phyloP scores from a whole-genome alignment of 371 early-diverging fungal species.

The Phascolomyces articulosus region DNA sequence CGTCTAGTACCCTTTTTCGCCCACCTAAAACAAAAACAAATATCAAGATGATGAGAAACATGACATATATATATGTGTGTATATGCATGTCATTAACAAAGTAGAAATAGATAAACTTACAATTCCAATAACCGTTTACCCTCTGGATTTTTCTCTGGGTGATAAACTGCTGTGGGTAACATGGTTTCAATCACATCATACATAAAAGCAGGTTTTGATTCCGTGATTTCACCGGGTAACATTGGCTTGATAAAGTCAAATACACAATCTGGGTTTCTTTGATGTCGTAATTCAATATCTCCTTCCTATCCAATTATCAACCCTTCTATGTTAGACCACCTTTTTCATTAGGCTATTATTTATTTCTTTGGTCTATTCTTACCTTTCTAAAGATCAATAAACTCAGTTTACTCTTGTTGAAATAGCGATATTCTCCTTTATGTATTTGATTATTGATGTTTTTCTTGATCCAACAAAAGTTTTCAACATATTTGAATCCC shows the following conservation, averaged over 20 bases:
- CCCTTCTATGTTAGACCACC: too few relatives aligned
- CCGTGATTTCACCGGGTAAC: constrained; percentile 62
- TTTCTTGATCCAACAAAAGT: constrained; percentile 93
- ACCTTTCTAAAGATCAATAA: constrained; percentile 88
- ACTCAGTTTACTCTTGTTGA: constrained; percentile 83
- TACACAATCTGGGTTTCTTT: constrained; percentile 90
- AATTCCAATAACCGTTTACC: constrained; percentile 73
- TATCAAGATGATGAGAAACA: too few relatives aligned
- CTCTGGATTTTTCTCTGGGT: constrained; percentile 61
- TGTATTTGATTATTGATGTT: constrained; percentile 80
- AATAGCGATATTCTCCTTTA: constrained; percentile 66
- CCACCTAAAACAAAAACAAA: constrained; percentile 36
- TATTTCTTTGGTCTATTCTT: constrained; percentile 9
- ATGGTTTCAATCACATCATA: constrained; percentile 90
- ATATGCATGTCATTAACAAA: neutral
- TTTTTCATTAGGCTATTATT: neutral
- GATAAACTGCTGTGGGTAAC: constrained; percentile 77
- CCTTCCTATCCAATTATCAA: constrained; percentile 56
- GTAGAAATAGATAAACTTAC: constrained; percentile 46
- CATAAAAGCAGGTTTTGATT: constrained; percentile 81
- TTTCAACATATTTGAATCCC: constrained; percentile 95
- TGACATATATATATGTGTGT: neutral
- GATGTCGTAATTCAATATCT: constrained; percentile 88
- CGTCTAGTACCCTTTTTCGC: constrained; percentile 45
- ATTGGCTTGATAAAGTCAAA: constrained; percentile 89